Evolutionary conservation across 2,329 filamentous ascomycete genomes (phyloP).

Genomic region (Cordyceps farinosa): DNA sequence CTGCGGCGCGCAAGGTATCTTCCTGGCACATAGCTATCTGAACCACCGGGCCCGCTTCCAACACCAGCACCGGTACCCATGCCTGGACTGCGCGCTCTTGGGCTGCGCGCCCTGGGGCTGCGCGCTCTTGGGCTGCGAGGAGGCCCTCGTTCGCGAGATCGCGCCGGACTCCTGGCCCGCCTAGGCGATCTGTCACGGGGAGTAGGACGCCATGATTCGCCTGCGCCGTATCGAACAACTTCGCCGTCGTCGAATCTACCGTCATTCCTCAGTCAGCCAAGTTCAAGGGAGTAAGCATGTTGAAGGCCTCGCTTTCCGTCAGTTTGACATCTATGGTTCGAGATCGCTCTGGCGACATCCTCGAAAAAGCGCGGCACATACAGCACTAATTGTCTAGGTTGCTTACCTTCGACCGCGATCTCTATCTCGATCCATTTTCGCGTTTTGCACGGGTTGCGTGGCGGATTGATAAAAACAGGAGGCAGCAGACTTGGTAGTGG

Average conservation of each 20-base stretch:
- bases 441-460: neutral
- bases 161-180: conserved; percentile 32
- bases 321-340: neutral
- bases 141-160: conserved; percentile 25
- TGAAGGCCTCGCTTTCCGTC: neutral
- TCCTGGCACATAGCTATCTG: conserved; percentile 46
- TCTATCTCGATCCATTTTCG: conserved; percentile 20
- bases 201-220: conserved; percentile 59
- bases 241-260: conserved; percentile 58
- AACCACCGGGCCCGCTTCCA: conserved; percentile 26
- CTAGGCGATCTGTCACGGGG: conserved; percentile 38
- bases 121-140: conserved; percentile 36
- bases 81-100: conserved; percentile 7
- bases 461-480: neutral
- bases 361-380: neutral
- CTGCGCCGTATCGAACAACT: conserved; percentile 59
- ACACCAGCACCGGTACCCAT: neutral
- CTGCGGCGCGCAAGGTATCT: conserved; percentile 40
- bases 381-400: neutral
- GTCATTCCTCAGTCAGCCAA: neutral
- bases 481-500: neutral
- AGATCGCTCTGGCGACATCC: neutral
- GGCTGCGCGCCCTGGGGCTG: conserved; percentile 28
- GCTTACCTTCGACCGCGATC: conserved; percentile 21
- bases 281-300: neutral